These are phyloP conservation scores for Warburgia ugandensis DNA, from an alignment of 164 flowering plant genomes.

Conservation along the genomic window DNA sequence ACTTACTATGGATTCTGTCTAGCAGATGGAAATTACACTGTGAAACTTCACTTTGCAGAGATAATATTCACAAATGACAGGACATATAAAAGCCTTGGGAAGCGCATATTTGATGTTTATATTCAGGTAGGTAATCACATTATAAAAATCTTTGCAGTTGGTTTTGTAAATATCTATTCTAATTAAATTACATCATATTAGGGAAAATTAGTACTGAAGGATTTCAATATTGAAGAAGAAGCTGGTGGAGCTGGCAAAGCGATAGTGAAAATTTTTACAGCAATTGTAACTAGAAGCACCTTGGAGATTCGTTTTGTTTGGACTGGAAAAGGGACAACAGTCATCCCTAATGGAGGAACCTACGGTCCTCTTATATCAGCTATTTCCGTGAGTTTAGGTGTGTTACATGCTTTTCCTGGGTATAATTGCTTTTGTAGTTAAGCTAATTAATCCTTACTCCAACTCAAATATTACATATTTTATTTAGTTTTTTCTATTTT, in stretches of 20 bases:
- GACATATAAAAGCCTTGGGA: slow-evolving; percentile 50
- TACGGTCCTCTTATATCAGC: slow-evolving; percentile 23
- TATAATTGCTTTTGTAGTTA: no score
- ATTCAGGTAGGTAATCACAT: slow-evolving; percentile 44
- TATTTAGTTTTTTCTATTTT: neutral
- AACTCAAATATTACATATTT: neutral
- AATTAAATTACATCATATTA: slow-evolving; percentile 8
- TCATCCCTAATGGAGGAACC: slow-evolving; percentile 7
- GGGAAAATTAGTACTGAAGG: slow-evolving; percentile 13
- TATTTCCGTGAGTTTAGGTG: slow-evolving; percentile 19
- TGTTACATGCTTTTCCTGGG: slow-evolving; percentile 3
- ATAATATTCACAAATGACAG: slow-evolving; percentile 38
- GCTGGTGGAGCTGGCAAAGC: slow-evolving; percentile 8
- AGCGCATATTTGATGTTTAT: slow-evolving; percentile 60
- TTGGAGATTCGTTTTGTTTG: slow-evolving; percentile 16
- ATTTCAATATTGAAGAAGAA: slow-evolving; percentile 11
- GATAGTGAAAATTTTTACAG: neutral
- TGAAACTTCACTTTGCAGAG: slow-evolving; percentile 63
- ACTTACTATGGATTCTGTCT: slow-evolving; percentile 60
- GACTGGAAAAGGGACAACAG: slow-evolving; percentile 19
- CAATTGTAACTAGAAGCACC: slow-evolving; percentile 3
- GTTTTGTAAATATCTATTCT: neutral
- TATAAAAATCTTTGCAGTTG: neutral
- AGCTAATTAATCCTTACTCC: no score
- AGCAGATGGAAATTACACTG: slow-evolving; percentile 45